A percentile compares a stretch with the other conserved stretches of the same genome.
phyloP scores from a whole-genome alignment of 2,329 filamentous ascomycete species.

The Alternaria hordeiaustralica region DNA sequence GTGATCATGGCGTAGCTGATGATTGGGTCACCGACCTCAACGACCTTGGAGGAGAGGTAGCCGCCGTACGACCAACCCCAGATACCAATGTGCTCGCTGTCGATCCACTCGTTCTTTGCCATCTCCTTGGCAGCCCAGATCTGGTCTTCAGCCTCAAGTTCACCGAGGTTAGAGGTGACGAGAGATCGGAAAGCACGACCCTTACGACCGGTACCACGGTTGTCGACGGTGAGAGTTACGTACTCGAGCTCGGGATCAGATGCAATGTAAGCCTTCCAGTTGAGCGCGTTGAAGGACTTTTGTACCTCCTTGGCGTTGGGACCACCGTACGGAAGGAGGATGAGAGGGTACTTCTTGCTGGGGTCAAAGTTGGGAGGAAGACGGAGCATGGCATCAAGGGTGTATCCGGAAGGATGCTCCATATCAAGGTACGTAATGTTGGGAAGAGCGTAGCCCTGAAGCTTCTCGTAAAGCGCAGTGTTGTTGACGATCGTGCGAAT shows the following conservation, averaged over 20 bases:
- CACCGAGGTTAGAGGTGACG: slow-evolving; percentile 66
- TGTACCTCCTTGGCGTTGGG: slow-evolving; percentile 67
- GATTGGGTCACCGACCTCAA: slow-evolving; percentile 66
- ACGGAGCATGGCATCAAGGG: slow-evolving; percentile 68
- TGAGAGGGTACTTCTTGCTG: slow-evolving; percentile 67
- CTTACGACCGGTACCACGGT: slow-evolving; percentile 70
- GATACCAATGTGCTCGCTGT: slow-evolving; percentile 67
- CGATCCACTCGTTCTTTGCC: slow-evolving; percentile 61
- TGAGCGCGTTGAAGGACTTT: slow-evolving; percentile 62
- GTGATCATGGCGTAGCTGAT: slow-evolving; percentile 70
- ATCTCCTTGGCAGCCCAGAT: slow-evolving; percentile 69
- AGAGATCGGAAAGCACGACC: slow-evolving; percentile 67
- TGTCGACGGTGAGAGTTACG: slow-evolving; percentile 72
- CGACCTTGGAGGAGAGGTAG: slow-evolving; percentile 69
- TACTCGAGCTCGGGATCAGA: slow-evolving; percentile 73
- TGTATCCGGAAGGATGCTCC: slow-evolving; percentile 65
- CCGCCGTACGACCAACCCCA: slow-evolving; percentile 75
- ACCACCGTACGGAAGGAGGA: slow-evolving; percentile 73
- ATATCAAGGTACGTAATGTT: slow-evolving; percentile 70
- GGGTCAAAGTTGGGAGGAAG: slow-evolving; percentile 70
- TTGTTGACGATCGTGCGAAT: slow-evolving; percentile 68
- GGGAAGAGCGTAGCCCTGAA: slow-evolving; percentile 67
- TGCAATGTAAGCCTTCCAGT: slow-evolving; percentile 68
- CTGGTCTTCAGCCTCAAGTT: slow-evolving; percentile 70
- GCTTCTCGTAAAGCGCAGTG: slow-evolving; percentile 60